Evolutionary conservation across 164 flowering plant species (phyloP).

Genomic region (Hamamelis virginiana): DNA sequence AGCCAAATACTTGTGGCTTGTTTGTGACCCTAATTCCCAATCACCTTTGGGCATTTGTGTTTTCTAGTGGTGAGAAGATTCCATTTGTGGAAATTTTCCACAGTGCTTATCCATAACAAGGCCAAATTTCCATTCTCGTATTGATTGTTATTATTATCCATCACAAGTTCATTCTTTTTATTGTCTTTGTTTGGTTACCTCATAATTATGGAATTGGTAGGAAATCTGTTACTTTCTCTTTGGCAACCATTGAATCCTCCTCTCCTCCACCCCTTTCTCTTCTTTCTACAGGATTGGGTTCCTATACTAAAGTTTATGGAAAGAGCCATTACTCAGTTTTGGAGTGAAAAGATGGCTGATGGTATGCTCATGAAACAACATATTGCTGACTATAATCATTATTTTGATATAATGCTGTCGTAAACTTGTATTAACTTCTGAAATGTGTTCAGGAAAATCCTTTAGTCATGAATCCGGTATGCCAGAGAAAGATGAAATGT

Average conservation of each 20-base stretch:
- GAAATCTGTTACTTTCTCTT: not conserved
- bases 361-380: conserved; percentile 36
- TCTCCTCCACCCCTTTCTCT: too few species aligned
- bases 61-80: too few species aligned
- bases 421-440: not conserved
- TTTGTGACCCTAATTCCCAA: too few species aligned
- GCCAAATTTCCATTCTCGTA: too few species aligned
- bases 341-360: conserved; percentile 37
- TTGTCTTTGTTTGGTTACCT: too few species aligned
- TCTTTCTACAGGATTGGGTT: conserved; percentile 67
- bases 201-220: not conserved
- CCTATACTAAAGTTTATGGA: conserved; percentile 61
- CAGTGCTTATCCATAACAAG: too few species aligned
- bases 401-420: not conserved
- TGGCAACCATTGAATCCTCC: not conserved
- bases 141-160: too few species aligned
- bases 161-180: too few species aligned
- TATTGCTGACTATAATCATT: not conserved
- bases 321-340: conserved; percentile 45
- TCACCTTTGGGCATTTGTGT: too few species aligned
- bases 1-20: too few species aligned
- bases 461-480: conserved; percentile 14
- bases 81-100: too few species aligned
- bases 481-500: conserved; percentile 18
- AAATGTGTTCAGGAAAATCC: conserved; percentile 22